Base-by-base conservation (phyloP, 176 grass and related monocot species). In the Eragrostis nindensis region DNA sequence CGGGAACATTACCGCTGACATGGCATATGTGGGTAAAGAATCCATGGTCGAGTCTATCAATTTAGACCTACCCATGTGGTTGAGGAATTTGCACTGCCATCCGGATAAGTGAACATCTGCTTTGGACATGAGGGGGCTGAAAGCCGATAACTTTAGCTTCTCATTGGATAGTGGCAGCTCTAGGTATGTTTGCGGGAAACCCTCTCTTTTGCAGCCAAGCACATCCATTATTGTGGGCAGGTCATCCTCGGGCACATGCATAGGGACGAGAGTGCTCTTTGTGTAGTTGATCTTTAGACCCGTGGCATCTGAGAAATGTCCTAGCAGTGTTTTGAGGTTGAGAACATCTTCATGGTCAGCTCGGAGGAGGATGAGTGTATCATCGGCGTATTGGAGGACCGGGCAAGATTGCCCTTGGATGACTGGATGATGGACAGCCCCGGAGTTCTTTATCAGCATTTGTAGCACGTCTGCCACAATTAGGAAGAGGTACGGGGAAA, bases 391-490 rank as follows among this genome's bases (percentile, higher is more conserved):
- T 5, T 73, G 70, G 0, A 73, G 48, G 0, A 73, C 17, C 0
- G 7, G 8, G 3, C 48, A 73, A 0, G 42, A 0, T 0, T 6
- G 5, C 2, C 0, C 16, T 3, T 8, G 16, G 1, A 48, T 0
- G 0, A 19, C 1, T 0, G 22, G 25, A 2, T 72, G 70, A 0
- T 25, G 0, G 1, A 72, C 14, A 0, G 1, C 0, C 1, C 26
- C 15, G 0, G 5, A 3, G 1, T 9, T 1, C 3, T 32, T 17
- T 16, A 72, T 32, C 2, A 73, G 0, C 0, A 0, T 10, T 8
- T 38, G 70, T 0, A 73, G 27, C 0, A 73, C 47, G 7, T 73
- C 70, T 0, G 47, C 48, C 0, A 73, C 70, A 0, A 73, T 8
- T 3, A 54, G 45, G 29, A 73, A 73, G 0, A 73, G 48, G 9